A percentile compares a stretch with the other conserved stretches of the same genome.
Evolutionary conservation across 1,284 basidiomycete species (phyloP).

Genomic region (Apiotrichum sp.): DNA sequence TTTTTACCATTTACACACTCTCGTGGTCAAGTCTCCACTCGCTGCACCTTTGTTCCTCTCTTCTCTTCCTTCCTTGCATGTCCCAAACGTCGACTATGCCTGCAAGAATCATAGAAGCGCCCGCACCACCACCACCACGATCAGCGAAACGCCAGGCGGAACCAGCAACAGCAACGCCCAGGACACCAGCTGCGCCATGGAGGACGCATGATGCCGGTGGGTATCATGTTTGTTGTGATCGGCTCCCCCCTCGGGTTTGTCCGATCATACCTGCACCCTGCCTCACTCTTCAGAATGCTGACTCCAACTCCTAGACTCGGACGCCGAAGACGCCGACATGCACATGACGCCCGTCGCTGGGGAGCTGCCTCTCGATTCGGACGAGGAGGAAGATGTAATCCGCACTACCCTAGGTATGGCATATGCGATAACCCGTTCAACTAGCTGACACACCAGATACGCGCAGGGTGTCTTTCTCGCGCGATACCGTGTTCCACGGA

Average conservation of each 20-base stretch:
- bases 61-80: neutral
- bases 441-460: no score
- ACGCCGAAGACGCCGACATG: neutral
- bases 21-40: no score
- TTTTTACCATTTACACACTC: no score
- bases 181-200: no score
- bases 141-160: neutral
- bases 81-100: neutral
- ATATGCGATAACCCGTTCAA: no score
- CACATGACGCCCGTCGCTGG: neutral
- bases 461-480: conserved; percentile 1
- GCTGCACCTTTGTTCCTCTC: no score
- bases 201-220: no score
- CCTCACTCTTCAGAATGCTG: neutral
- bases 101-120: neutral
- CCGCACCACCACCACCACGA: neutral
- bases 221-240: no score
- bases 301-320: neutral
- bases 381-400: conserved; percentile 9
- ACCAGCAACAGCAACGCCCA: neutral
- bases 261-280: neutral
- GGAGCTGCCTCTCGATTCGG: neutral
- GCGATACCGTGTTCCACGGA: neutral
- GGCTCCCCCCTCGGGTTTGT: no score
- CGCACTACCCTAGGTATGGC: no score